phyloP scores from a whole-genome alignment of 129 eudicot species.

The Escallonia rubra region DNA sequence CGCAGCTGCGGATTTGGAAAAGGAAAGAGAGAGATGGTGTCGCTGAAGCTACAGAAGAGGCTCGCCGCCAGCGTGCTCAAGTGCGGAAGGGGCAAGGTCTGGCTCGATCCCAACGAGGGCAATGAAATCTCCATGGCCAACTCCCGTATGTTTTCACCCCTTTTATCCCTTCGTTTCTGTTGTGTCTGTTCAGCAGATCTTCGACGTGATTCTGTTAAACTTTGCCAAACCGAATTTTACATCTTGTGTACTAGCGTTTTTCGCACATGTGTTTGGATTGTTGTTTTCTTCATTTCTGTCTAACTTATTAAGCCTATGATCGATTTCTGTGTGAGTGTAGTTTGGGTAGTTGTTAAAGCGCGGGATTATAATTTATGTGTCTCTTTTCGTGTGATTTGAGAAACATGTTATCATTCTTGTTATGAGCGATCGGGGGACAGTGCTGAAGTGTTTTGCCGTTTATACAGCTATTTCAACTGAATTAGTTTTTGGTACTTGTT shows the following conservation, averaged over 20 bases:
- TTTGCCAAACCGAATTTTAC: too few species aligned
- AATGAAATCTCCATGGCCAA: slow-evolving; percentile 49
- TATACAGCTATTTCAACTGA: too few species aligned
- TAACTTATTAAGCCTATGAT: not conserved
- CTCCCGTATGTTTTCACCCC: slow-evolving; percentile 24
- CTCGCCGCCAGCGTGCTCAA: slow-evolving; percentile 59
- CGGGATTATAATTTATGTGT: too few species aligned
- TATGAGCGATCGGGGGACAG: too few species aligned
- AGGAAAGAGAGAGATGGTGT: slow-evolving; percentile 37
- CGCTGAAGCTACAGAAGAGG: slow-evolving; percentile 73
- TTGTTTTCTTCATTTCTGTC: not conserved
- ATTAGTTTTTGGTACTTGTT: too few species aligned
- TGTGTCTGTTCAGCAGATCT: too few species aligned
- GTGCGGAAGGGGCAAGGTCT: slow-evolving; percentile 47
- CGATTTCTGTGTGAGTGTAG: too few species aligned
- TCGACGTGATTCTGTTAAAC: too few species aligned
- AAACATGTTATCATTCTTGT: too few species aligned
- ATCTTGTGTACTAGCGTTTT: not conserved
- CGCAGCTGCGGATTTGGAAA: not conserved
- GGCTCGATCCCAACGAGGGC: slow-evolving; percentile 44
- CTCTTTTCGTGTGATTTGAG: too few species aligned
- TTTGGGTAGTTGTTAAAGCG: too few species aligned
- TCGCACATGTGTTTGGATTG: not conserved
- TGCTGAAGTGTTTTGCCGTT: too few species aligned
- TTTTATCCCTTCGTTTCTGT: not conserved